Conservation (phyloP, 805 yeast species). For the Schizosaccharomyces octosporus region DNA sequence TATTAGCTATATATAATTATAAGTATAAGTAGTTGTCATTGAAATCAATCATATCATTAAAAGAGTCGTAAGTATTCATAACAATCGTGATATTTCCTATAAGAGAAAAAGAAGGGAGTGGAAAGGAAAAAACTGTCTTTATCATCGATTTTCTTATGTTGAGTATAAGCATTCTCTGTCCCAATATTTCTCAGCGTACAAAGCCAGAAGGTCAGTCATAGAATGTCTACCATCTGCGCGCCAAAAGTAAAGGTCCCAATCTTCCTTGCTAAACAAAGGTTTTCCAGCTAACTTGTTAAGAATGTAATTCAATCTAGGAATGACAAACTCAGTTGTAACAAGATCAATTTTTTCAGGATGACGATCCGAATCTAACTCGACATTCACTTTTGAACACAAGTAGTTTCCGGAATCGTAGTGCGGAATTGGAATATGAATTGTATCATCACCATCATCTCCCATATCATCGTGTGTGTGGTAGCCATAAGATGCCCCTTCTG, state of each 20-base stretch:
- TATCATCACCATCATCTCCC: constrained; percentile 71
- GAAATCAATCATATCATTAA: too few relatives aligned
- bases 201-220: neutral
- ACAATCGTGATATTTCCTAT: too few relatives aligned
- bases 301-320: neutral
- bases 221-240: neutral
- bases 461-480: constrained; percentile 63
- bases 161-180: neutral
- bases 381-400: neutral
- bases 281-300: neutral
- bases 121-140: too few relatives aligned
- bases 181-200: neutral
- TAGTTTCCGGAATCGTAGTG: constrained; percentile 43
- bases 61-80: too few relatives aligned
- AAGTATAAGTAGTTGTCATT: too few relatives aligned
- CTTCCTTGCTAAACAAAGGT: neutral
- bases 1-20: too few relatives aligned
- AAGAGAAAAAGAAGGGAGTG: too few relatives aligned
- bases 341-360: neutral
- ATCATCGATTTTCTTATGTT: neutral
- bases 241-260: neutral
- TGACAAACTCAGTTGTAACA: neutral
- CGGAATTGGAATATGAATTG: constrained; percentile 34
- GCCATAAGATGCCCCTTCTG: constrained; percentile 19
- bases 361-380: neutral